Base-by-base conservation (phyloP, 352 stramenopile genomes). In the Globisporangium sylvaticum region DNA sequence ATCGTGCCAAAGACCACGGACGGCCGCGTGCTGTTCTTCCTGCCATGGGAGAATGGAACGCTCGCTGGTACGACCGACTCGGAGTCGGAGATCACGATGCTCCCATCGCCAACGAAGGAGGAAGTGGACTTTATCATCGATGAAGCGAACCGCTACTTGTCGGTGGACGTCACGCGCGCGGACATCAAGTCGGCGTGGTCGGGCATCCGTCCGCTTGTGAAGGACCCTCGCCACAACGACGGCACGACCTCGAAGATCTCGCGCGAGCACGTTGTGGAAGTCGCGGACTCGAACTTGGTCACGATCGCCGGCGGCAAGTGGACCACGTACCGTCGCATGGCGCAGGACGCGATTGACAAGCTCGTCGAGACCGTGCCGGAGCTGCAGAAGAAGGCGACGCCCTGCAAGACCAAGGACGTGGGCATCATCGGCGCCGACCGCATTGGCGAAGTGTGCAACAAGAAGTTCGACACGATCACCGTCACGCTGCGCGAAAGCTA, bases 1-100 rank as follows among this genome's bases (percentile, higher is more conserved):
- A 98, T 99, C 72, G 93, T 99, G 56, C 96, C 96, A 57, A 98
- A 98, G 72, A 99, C 96, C 10, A 93, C 87, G 37, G 96, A 99
- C 69, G 94, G 93, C 31, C 89, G 95, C 64, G 88, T 96, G 67
- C 66, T 95, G 25, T 99, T 99, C 84, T 98, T 99, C 79, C 71
- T 99, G 66, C 96, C 96, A 25, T 99, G 96, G 96, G 90, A 97
- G 74, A 98, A 92, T 46, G 90, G 87, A 65, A 98, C 95, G 58
- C 78, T 98, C 20, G 88, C 90, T 9, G 95, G 94, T 25, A 98
- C 94, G 60, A 98, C 95, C 27, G 96, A 99, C 78, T 96, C 89
- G 44, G 78, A 88, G 66, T 97, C 89, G 20, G 88, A 97, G 58
- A 93, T 99, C 65, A 98, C 94, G 58, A 98, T 98, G 92, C 76